Evolutionary conservation across 108 stramenopile species (phyloP).

Genomic region (Schizochytrium sp.): DNA sequence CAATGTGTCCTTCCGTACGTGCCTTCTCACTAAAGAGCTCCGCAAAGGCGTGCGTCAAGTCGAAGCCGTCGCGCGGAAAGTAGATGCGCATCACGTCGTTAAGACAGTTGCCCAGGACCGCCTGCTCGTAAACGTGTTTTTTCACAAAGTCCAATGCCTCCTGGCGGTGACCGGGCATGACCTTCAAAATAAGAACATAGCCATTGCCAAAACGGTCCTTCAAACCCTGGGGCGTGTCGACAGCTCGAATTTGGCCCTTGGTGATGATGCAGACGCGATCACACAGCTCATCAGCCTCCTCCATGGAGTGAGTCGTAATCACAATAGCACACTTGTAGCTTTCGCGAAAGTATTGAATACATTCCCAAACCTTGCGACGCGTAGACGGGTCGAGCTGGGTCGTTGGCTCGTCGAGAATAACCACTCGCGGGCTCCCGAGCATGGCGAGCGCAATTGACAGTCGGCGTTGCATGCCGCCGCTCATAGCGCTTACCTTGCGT

Average conservation of each 20-base stretch:
- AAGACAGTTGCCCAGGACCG: slow-evolving; percentile 1
- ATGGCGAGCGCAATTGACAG: slow-evolving; percentile 45
- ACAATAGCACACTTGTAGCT: slow-evolving; percentile 12
- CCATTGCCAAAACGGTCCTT: slow-evolving; percentile 48
- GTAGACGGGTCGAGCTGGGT: slow-evolving; percentile 35
- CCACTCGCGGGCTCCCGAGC: slow-evolving; percentile 40
- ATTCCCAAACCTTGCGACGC: slow-evolving; percentile 2
- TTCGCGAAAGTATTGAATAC: neutral
- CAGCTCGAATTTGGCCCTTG: slow-evolving; percentile 36
- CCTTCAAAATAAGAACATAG: slow-evolving; percentile 30
- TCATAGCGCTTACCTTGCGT: neutral
- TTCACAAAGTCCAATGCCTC: neutral
- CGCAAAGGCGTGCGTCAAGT: neutral
- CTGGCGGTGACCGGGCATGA: neutral
- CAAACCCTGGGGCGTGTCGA: slow-evolving; percentile 45
- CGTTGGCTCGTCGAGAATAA: slow-evolving; percentile 45
- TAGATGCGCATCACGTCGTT: slow-evolving; percentile 1
- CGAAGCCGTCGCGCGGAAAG: neutral
- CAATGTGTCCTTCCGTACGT: neutral
- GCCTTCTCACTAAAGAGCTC: neutral
- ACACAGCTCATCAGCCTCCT: slow-evolving; percentile 55
- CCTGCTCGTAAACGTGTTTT: neutral
- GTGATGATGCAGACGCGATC: slow-evolving; percentile 46
- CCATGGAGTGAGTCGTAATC: slow-evolving; percentile 56
- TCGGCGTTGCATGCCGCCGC: slow-evolving; percentile 48